Evolutionary conservation across 805 yeast genomes (phyloP), one percentile per base, ranked within the genome.

Genomic region (Nadsonia fulvescens): DNA sequence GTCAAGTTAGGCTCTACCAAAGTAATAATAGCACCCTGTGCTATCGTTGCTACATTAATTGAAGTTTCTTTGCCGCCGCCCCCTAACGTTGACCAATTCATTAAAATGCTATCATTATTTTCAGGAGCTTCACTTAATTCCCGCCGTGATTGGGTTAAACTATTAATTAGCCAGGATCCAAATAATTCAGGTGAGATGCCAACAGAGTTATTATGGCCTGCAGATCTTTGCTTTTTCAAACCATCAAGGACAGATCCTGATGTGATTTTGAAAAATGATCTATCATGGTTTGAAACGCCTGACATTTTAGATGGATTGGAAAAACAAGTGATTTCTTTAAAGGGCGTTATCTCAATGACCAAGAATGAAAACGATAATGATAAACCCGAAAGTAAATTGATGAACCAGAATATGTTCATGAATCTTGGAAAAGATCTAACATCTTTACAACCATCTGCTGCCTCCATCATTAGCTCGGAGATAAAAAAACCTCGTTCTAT

Each of bases 401-500:
- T n/a, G n/a, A n/a, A n/a, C n/a, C n/a, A n/a, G n/a, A n/a, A n/a
- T n/a, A n/a, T 8, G 23, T 13, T 9, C 18, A 11, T 4, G 17
- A 13, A 4, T 19, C 15, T 13, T 14, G 14, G 16, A 14, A 30
- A 23, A 8, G 18, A 23, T 14, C 29, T 10, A 14, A 15, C 27
- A 8, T 23, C 23, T 11, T 18, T 15, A 23, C 14, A 20, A 20
- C 19, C 32, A 5, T 5, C 28, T 6, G 16, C 13, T 8, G 8
- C 23, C 5, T 12, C 27, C 7, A 22, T 12, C 7, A 11, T 12
- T 13, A n/a, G n/a, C n/a, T n/a, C n/a, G n/a, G n/a, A n/a, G 16
- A 15, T 9, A 24, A 24, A n/a, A 31, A 19, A 20, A 14, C 20
- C 32, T 9, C 24, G 46, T 2, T 29, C 30, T 3, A 43, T 47